Base-by-base conservation (phyloP, 1,139 yeast genomes). In the Suhomyces anneliseae region DNA sequence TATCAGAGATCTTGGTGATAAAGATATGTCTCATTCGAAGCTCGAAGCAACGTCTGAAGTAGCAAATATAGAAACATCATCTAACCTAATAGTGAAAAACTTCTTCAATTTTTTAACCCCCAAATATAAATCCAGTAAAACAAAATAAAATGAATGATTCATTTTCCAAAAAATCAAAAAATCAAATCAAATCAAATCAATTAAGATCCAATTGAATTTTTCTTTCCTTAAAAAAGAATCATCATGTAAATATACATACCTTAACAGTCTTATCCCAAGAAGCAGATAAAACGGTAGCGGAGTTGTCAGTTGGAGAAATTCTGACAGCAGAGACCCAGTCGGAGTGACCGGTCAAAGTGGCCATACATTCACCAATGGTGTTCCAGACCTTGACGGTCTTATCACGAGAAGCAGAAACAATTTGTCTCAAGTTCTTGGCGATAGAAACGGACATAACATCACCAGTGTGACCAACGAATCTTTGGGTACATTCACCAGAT, bases 291-390 rank as follows among this genome's bases (percentile, higher is more conserved):
- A 92, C 88, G 66, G 90, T 82, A 62, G 88, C 76, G 54, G 82
- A 69, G 65, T 78, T 78, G 60, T 77, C 81, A 71, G 87, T 84
- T 67, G 97, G 96, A 64, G 90, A 85, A 83, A 90, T 88, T 85
- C 97, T 89, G 68, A 92, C 99, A 66, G 96, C 84, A 59, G 97
- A 89, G 68, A 92, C 97, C 99, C 99, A 93, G 90, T 93, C 99
- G 72, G 83, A 72, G 95, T 93, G 99, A 66, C 96, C 95, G 65
- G 81, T 74, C 78, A 92, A 86, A 69, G 97, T 90, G 80, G 87
- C 86, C 84, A 89, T 86, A 85, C 97, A 90, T 75, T 89, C 90
- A 83, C 99, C 99, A 71, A 90, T 82, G 80, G 96, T 90, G 87
- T 95, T 92, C 99, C 99, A 93, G 79, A 93, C 92, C 85, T 90